Evolutionary conservation across 257 asterid species (phyloP), one percentile per base, ranked within the genome.

Genomic region (Nicotiana obtusifolia): DNA sequence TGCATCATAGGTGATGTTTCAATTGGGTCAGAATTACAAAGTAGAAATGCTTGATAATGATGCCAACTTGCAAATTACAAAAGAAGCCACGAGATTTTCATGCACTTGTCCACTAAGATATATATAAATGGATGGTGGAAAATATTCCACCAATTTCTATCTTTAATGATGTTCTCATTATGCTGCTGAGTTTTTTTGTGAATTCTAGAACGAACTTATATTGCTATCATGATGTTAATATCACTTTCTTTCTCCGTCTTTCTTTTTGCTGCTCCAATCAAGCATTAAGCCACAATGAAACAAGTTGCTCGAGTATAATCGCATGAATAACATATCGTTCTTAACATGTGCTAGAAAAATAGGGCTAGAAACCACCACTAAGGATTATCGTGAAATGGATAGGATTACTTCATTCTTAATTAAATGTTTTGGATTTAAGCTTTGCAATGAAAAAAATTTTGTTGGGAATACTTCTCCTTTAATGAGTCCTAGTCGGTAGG

Each of bases 91-190:
- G 49, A 47, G 37, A 15, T 73, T 47, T 73, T 30, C 78, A 71
- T 69, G 35, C 79, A 73, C 79, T 47, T 73, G 79, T 17, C 79
- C 75, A 65, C 47, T 65, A 30, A 65, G 17, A 65, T 5, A 47
- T 59, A 31, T 65, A 68, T 67, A 8, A 1, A 49, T 47, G 61
- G 79, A 15, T 47, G 79, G 79, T 47, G 41, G 33, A 47, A 73
- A 47, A 24, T 24, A 24, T 52, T 73, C 79, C 41, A 73, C 61
- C 31, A 14, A 13, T 14, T 47, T 73, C 13, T 24, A 15, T 73
- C 79, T 73, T 47, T 73, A 14, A 73, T 73, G 61, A 73, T 73
- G 61, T 47, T 14, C 60, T 73, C 41, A 73, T 73, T 44, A 73
- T 73, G 79, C 24, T 73, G 52, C 6, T 14, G 37, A 24, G 41